These are phyloP conservation scores for Camptophora hylomeconis DNA, from an alignment of 2,329 filamentous ascomycete genomes.

Conservation along the genomic window DNA sequence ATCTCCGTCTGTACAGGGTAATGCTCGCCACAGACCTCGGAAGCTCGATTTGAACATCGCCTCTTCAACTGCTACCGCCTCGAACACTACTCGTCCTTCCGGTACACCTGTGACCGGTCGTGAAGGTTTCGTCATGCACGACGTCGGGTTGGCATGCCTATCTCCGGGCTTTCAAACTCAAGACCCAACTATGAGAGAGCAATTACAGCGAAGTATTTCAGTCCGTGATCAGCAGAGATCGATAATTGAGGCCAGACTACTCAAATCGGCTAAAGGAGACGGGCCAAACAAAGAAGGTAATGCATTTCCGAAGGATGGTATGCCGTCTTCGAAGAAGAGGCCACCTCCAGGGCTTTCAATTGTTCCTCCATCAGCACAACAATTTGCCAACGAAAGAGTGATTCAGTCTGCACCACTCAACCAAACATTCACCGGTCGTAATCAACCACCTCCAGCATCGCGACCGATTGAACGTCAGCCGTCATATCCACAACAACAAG, in stretches of 20 bases:
- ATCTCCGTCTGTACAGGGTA: conserved; percentile 56
- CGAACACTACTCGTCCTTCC: conserved; percentile 43
- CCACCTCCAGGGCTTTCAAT: conserved; percentile 85
- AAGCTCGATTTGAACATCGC: conserved; percentile 60
- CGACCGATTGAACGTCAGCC: conserved; percentile 70
- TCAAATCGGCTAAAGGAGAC: conserved; percentile 75
- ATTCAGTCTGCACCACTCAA: conserved; percentile 93
- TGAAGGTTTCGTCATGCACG: conserved; percentile 69
- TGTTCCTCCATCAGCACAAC: conserved; percentile 80
- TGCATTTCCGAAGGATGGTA: conserved; percentile 48
- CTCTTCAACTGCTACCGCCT: conserved; percentile 24
- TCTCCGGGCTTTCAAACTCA: conserved; percentile 94
- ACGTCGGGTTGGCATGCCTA: conserved; percentile 85
- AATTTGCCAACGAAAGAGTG: conserved; percentile 85
- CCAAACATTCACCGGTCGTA: conserved; percentile 86
- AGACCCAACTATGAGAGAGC: conserved; percentile 91
- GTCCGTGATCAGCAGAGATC: conserved; percentile 88
- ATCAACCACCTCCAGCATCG: conserved; percentile 62
- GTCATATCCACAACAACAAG: conserved; percentile 64
- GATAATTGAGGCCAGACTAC: conserved; percentile 82
- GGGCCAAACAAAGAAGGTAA: conserved; percentile 37
- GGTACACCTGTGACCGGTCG: conserved; percentile 58
- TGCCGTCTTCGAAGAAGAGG: conserved; percentile 48
- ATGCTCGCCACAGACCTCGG: conserved; percentile 61
- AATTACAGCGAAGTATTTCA: conserved; percentile 83